Base-by-base conservation (phyloP, 352 stramenopile genomes). In the Thalassiosira exigua region DNA sequence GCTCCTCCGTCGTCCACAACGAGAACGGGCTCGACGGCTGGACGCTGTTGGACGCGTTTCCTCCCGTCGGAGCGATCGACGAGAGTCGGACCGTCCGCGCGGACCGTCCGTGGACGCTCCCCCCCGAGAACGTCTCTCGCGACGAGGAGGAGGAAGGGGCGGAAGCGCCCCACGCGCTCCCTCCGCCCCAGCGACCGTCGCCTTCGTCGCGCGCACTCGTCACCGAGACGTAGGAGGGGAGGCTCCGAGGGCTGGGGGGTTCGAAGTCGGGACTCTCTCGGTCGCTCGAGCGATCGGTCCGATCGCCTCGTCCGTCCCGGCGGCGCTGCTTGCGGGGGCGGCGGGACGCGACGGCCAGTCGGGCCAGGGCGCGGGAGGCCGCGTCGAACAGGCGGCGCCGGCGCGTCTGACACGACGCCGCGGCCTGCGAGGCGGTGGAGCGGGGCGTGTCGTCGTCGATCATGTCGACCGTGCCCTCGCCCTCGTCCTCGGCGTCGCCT, bases 191-290 rank as follows among this genome's bases (percentile, higher is more conserved):
- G 39, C 54, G 19, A 2, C 56, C 36, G 46, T n/a, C 41, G 50
- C 46, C 56, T 22, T 71, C 64, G 62, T 68, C 71, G 64, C 71
- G 41, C 4, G 74, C 69, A 80, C 80, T 85, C 58, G 80, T 48
- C 1, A 85, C 76, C 3, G 76, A 80, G 65, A 85, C 77, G 66
- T 71, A 85, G 17, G 53, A 26, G 21, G 69, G 69, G 29, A 84
- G 57, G 46, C 68, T 84, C 64, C 75, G 57, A 12, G 75, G 75
- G 71, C 68, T 79, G 24, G 75, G 75, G 32, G 75, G 75, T 33
- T 72, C 62, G 32, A 60, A 81, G 56, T 85, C 68, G 30, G 72
- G 54, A 56, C 54, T 75, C 52, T 75, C 64, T 27, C 69, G 26
- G 22, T 32, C 57, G 19, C 32, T 65, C 21, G n/a, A 26, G 33